A percentile compares a stretch with the other conserved stretches of the same genome.
phyloP scores from a whole-genome alignment of 768 basidiomycete species.

The Termitomyces sp. region DNA sequence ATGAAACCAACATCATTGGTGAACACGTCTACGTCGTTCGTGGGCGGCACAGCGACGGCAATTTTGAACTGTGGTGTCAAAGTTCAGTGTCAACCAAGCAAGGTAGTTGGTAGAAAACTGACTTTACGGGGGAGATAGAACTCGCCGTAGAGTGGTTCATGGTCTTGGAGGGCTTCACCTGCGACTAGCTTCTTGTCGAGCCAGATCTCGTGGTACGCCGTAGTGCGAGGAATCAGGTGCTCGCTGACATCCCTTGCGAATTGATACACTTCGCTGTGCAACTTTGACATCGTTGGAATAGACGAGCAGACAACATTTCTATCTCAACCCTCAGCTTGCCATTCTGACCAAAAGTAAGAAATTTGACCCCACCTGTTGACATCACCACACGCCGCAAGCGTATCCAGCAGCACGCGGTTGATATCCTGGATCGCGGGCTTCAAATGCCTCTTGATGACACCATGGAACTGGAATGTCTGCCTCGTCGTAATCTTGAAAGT shows the following conservation, averaged over 20 bases:
- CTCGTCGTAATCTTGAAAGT: constrained; percentile 98
- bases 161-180: constrained; percentile 89
- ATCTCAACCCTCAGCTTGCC: neutral
- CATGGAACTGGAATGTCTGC: constrained; percentile 99
- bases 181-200: constrained; percentile 95
- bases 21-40: constrained; percentile 94
- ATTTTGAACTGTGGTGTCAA: constrained; percentile 76
- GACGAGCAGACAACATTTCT: constrained; percentile 91
- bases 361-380: constrained; percentile 70
- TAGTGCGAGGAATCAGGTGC: constrained; percentile 83
- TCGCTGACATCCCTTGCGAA: constrained; percentile 83
- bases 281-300: constrained; percentile 81
- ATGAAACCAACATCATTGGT: constrained; percentile 97
- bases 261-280: constrained; percentile 78
- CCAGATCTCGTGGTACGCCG: constrained; percentile 99
- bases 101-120: constrained; percentile 11
- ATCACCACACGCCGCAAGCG: constrained; percentile 97
- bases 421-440: constrained; percentile 97
- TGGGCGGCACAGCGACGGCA: constrained; percentile 92
- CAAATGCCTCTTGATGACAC: constrained; percentile 94
- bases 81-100: constrained; percentile 2
- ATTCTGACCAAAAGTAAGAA: neutral
- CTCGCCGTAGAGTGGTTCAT: constrained; percentile 96
- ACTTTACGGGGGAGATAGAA: constrained; percentile 96
- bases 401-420: constrained; percentile 86